Evolutionary conservation across 305 asterid species (phyloP).

Genomic region (Euphrasia arctica): DNA sequence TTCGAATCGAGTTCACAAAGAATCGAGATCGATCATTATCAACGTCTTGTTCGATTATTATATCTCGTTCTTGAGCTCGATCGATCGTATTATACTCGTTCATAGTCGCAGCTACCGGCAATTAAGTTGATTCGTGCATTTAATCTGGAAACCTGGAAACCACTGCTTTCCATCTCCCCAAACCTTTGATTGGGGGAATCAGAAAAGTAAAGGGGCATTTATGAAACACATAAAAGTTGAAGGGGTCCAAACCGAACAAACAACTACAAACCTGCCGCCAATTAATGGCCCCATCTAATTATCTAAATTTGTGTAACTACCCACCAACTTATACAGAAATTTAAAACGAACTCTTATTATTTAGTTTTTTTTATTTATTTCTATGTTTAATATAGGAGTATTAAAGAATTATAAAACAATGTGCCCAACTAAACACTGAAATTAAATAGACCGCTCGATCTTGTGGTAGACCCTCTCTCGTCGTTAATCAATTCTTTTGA

Average conservation of each 20-base stretch:
- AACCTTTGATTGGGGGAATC: constrained; percentile 2
- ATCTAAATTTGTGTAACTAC: constrained; percentile 7
- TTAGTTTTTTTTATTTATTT: too few species aligned
- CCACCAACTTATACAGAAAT: constrained; percentile 15
- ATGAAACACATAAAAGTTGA: constrained; percentile 18
- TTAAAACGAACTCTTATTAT: neutral
- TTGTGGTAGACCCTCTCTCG: too few species aligned
- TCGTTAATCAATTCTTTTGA: too few species aligned
- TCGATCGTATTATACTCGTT: too few species aligned
- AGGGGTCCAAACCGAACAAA: constrained; percentile 20
- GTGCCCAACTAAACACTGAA: too few species aligned
- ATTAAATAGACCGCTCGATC: too few species aligned
- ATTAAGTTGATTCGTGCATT: constrained; percentile 25
- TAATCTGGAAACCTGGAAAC: constrained; percentile 26
- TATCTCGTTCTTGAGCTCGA: too few species aligned
- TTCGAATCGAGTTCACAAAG: too few species aligned
- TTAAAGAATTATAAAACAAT: neutral
- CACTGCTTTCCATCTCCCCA: constrained; percentile 30
- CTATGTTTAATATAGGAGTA: neutral
- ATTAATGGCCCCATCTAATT: constrained; percentile 26
- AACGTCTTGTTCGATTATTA: too few species aligned
- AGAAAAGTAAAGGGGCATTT: constrained; percentile 27
- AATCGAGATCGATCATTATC: neutral
- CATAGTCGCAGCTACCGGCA: too few species aligned
- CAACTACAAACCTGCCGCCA: constrained; percentile 11